Percentiles rank a stretch among this genome's conserved stretches.
phyloP scores from a whole-genome alignment of 495 filamentous ascomycete genomes.

The Daldinia concentrica region DNA sequence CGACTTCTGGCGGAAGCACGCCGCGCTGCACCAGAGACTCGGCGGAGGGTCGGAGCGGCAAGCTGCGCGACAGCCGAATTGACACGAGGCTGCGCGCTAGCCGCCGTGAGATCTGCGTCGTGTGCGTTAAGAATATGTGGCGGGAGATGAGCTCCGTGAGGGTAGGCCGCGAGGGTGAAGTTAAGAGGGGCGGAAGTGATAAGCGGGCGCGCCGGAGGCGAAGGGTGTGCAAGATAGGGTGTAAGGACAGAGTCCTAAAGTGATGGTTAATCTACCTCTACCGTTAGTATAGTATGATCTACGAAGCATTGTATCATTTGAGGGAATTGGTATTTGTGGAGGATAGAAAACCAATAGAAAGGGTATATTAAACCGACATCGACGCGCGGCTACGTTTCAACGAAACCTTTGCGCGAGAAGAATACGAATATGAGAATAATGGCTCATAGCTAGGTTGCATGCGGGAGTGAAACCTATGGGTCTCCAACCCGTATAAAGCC shows the following conservation, averaged over 20 bases:
- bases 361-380: conserved; percentile 28
- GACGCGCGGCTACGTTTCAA: conserved; percentile 19
- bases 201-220: conserved; percentile 62
- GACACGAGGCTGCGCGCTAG: conserved; percentile 62
- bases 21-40: conserved; percentile 56
- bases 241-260: conserved; percentile 61
- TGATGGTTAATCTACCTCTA: conserved; percentile 61
- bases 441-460: conserved; percentile 39
- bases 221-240: conserved; percentile 63
- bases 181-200: conserved; percentile 58
- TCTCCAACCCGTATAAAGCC: conserved; percentile 18
- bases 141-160: conserved; percentile 60
- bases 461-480: conserved; percentile 21
- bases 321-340: conserved; percentile 10
- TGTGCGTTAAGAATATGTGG: conserved; percentile 68
- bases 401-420: conserved; percentile 4
- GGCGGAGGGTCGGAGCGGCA: conserved; percentile 55
- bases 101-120: conserved; percentile 61
- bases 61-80: conserved; percentile 56
- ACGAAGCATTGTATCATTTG: conserved; percentile 18
- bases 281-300: conserved; percentile 30
- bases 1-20: conserved; percentile 58
- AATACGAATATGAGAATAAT: conserved; percentile 35
- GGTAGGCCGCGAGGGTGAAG: conserved; percentile 61
- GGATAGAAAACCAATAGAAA: conserved; percentile 8